Evolutionary conservation across 2,329 filamentous ascomycete genomes (phyloP).

Genomic region (Sordariomycetes sp.): DNA sequence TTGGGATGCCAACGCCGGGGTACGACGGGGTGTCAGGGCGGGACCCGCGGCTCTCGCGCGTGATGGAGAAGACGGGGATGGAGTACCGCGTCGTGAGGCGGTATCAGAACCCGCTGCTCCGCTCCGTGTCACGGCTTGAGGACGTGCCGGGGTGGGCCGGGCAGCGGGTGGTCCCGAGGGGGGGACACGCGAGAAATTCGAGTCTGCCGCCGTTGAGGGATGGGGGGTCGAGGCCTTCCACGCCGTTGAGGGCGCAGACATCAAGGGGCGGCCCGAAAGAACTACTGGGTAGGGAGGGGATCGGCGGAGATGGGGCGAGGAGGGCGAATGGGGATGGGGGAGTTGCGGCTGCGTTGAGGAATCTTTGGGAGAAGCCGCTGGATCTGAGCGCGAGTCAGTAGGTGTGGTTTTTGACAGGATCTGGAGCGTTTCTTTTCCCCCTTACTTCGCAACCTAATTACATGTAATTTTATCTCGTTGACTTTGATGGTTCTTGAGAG

Average conservation of each 20-base stretch:
- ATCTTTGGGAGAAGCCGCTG: constrained; percentile 48
- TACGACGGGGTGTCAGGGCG: constrained; percentile 35
- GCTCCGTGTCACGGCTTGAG: constrained; percentile 36
- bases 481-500: neutral
- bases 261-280: constrained; percentile 6
- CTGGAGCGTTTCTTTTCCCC: neutral
- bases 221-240: neutral
- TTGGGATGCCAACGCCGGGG: constrained; percentile 20
- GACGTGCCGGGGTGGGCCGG: constrained; percentile 4
- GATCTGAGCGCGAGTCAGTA: constrained; percentile 41
- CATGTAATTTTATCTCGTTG: neutral
- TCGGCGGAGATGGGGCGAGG: constrained; percentile 17
- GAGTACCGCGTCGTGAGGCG: constrained; percentile 64
- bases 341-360: constrained; percentile 36
- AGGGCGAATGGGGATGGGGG: constrained; percentile 30
- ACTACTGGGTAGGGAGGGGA: constrained; percentile 22
- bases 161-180: neutral
- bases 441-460: neutral
- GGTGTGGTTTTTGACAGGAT: neutral
- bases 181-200: neutral
- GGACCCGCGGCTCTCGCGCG: constrained; percentile 50
- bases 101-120: constrained; percentile 56
- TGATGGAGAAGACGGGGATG: constrained; percentile 56
- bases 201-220: neutral
- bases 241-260: constrained; percentile 23